Conservation (phyloP, 306 rosid genomes). For the Rubus parviflorus region DNA sequence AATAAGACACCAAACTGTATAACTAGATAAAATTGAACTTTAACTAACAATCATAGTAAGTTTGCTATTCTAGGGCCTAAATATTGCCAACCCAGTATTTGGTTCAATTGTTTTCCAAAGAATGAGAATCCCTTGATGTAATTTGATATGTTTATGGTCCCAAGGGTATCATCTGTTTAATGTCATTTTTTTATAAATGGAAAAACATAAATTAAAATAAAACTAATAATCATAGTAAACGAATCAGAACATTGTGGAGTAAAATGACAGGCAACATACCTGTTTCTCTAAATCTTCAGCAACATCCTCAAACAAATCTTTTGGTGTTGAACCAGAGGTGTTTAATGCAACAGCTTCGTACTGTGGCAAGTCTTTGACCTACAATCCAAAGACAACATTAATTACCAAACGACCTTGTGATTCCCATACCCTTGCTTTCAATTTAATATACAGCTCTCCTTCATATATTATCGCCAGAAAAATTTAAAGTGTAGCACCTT, state of each 20-base stretch:
- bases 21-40: neutral
- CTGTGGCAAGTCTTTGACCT: slow-evolving; percentile 89
- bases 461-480: slow-evolving; percentile 6
- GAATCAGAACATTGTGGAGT: slow-evolving; percentile 5
- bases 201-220: neutral
- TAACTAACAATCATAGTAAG: neutral
- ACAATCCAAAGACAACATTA: slow-evolving; percentile 23
- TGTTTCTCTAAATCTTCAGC: slow-evolving; percentile 75
- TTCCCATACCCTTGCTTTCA: neutral
- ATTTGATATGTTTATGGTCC: neutral
- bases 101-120: neutral
- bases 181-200: neutral
- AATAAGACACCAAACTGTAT: neutral
- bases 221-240: neutral
- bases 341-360: slow-evolving; percentile 92
- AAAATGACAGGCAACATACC: slow-evolving; percentile 36
- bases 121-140: neutral
- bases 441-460: slow-evolving; percentile 8
- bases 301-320: slow-evolving; percentile 87
- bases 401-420: slow-evolving; percentile 14
- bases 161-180: neutral
- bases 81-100: neutral
- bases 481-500: slow-evolving; percentile 49
- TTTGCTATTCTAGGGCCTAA: neutral
- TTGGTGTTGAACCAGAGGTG: slow-evolving; percentile 90